Base-by-base conservation (phyloP, 495 filamentous ascomycete genomes). In the Clavariopsis aquatica region DNA sequence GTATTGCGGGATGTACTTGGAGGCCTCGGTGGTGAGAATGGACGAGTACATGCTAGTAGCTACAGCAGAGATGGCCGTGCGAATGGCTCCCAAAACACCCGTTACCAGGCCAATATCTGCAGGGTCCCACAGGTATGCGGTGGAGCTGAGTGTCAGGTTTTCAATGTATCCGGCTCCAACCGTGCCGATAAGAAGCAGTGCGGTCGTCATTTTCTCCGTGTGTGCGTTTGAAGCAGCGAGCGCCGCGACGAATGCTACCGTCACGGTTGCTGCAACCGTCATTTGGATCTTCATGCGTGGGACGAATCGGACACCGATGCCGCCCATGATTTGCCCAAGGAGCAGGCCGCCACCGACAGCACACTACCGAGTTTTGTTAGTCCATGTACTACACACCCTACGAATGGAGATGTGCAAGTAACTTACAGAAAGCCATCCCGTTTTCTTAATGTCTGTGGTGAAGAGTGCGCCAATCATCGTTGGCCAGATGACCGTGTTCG, bases 401-500 rank as follows among this genome's bases (percentile, higher is more conserved):
- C n/a, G n/a, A n/a, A n/a, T n/a, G n/a, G n/a, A n/a, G n/a, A n/a
- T n/a, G n/a, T n/a, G n/a, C n/a, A n/a, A n/a, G n/a, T n/a, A n/a
- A n/a, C n/a, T n/a, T 49, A 60, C 56, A 57, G 70, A 75, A 59
- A 72, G 66, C 76, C 72, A 80, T 17, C 73, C 77, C 26, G 75
- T 69, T 36, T 73, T 57, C 41, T 74, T 69, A n/a, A 69, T 51
- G 51, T 77, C 68, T 4, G 68, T 76, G 1, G 71, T 73, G 62
- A 69, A 76, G 1, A 75, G 52, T 20, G 34, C 53, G n/a, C 41
- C 57, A 41, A 79, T 66, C 17, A 69, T 65, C 17, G 69, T 55
- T 6, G 78, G 78, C 75, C 76, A 79, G 43, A 81, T 49, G 29
- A 78, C 60, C 34, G 73, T 70, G 58, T 75, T 73, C 17, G 71